phyloP scores from a whole-genome alignment of 169 alveolate species.

The Plasmodium vivax region DNA sequence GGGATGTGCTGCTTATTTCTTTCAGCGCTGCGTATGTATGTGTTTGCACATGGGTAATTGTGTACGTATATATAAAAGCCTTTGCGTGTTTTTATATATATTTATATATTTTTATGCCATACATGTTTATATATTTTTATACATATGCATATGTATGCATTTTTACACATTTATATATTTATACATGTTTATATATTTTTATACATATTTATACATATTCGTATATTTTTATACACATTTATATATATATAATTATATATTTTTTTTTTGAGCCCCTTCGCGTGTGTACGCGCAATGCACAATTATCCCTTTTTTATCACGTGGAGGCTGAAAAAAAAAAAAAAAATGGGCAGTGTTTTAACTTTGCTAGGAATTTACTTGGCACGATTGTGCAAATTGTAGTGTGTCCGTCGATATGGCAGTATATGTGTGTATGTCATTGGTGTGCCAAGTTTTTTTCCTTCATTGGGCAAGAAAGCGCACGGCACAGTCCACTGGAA shows the following conservation, averaged over 20 bases:
- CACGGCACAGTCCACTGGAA: background rate
- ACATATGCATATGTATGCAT: background rate
- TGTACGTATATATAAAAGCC: background rate
- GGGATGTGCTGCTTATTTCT: conserved; percentile 9
- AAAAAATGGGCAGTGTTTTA: background rate
- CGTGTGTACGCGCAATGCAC: conserved; percentile 22
- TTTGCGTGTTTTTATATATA: background rate
- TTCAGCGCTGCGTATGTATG: background rate
- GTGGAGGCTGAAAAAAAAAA: background rate
- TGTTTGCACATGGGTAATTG: background rate
- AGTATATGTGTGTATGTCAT: background rate
- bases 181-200: too few species aligned
- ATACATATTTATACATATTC: background rate
- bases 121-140: too few species aligned
- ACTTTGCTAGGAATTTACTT: background rate
- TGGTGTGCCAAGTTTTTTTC: background rate
- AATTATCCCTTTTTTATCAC: conserved; percentile 5
- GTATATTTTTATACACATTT: background rate
- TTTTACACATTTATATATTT: too few species aligned
- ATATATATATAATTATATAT: background rate
- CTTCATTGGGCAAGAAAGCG: background rate
- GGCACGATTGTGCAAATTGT: background rate
- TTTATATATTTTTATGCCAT: too few species aligned
- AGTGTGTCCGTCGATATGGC: background rate
- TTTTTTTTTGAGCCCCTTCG: background rate